Percentiles rank a stretch among this genome's conserved stretches.
Evolutionary conservation across 2,329 filamentous ascomycete species (phyloP).

Genomic region (Xylariomycetidae sp.): DNA sequence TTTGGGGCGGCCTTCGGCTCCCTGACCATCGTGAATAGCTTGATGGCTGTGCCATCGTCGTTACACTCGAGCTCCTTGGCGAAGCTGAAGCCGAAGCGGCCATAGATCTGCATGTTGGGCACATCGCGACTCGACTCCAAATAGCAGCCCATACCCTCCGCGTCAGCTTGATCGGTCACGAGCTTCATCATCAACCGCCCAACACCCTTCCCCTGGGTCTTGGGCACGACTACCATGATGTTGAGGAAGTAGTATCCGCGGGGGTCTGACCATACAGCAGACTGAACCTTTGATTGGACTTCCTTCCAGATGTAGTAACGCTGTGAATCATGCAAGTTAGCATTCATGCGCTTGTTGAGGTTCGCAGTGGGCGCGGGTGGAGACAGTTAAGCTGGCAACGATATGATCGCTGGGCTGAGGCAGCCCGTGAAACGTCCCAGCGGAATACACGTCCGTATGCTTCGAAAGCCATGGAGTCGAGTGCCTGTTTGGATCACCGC

Average conservation of each 20-base stretch:
- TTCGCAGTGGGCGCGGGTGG: too few species aligned
- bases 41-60: slow-evolving; percentile 52
- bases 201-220: slow-evolving; percentile 60
- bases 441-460: not conserved
- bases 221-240: slow-evolving; percentile 62
- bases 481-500: too few species aligned
- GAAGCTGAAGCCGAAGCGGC: slow-evolving; percentile 61
- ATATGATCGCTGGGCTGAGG: slow-evolving; percentile 1
- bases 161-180: slow-evolving; percentile 58
- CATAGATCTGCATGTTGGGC: slow-evolving; percentile 67
- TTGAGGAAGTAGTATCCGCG: slow-evolving; percentile 72
- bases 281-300: slow-evolving; percentile 56
- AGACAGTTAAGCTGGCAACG: slow-evolving; percentile 1
- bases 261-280: slow-evolving; percentile 56
- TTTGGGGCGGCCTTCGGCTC: slow-evolving; percentile 26
- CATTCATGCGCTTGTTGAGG: too few species aligned
- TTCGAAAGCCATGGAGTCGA: too few species aligned
- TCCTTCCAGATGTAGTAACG: slow-evolving; percentile 71
- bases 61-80: slow-evolving; percentile 61
- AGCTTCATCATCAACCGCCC: slow-evolving; percentile 58
- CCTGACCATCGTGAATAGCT: slow-evolving; percentile 43
- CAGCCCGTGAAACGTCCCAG: not conserved
- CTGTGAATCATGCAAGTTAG: slow-evolving; percentile 22
- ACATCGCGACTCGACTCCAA: slow-evolving; percentile 62
- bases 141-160: slow-evolving; percentile 60